Evolutionary conservation across 192 early-diverging fungal species (phyloP).

Genomic region (Chytriomyces hyalinus): DNA sequence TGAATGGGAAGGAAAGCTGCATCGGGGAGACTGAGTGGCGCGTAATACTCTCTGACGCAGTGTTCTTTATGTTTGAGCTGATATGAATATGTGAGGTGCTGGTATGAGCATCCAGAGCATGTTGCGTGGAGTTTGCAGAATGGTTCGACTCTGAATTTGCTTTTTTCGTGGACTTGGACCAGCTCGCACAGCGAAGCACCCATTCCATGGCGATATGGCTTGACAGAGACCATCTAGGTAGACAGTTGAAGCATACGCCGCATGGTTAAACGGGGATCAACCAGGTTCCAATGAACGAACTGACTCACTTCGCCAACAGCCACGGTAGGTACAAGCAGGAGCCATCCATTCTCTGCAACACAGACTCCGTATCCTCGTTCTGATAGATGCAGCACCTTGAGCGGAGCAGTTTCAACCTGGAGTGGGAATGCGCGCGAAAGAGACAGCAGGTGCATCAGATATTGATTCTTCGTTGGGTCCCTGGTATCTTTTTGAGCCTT

Average conservation of each 20-base stretch:
- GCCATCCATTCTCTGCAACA: conserved; percentile 30
- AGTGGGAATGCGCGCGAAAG: background rate
- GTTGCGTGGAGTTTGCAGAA: conserved; percentile 64
- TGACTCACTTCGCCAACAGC: conserved; percentile 18
- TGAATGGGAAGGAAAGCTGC: conserved; percentile 51
- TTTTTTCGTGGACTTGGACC: conserved; percentile 22
- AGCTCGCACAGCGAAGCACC: conserved; percentile 41
- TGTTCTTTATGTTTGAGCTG: conserved; percentile 66
- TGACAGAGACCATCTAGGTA: conserved; percentile 8
- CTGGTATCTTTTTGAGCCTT: no score
- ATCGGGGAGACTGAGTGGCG: conserved; percentile 37
- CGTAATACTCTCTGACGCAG: conserved; percentile 56
- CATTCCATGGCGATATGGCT: conserved; percentile 15
- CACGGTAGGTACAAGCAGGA: conserved; percentile 37
- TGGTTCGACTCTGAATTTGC: conserved; percentile 43
- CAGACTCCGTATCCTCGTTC: conserved; percentile 30
- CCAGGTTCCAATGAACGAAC: no score
- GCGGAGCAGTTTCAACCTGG: background rate
- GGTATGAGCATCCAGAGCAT: conserved; percentile 69
- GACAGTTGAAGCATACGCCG: conserved; percentile 1
- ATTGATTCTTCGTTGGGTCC: no score
- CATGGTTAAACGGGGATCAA: no score
- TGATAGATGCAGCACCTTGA: conserved; percentile 3
- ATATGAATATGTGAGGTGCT: conserved; percentile 63
- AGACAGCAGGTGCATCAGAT: no score